A percentile compares a stretch with the other conserved stretches of the same genome.
Evolutionary conservation across 345 rosid species (phyloP).

Genomic region (Physaria fendleri): DNA sequence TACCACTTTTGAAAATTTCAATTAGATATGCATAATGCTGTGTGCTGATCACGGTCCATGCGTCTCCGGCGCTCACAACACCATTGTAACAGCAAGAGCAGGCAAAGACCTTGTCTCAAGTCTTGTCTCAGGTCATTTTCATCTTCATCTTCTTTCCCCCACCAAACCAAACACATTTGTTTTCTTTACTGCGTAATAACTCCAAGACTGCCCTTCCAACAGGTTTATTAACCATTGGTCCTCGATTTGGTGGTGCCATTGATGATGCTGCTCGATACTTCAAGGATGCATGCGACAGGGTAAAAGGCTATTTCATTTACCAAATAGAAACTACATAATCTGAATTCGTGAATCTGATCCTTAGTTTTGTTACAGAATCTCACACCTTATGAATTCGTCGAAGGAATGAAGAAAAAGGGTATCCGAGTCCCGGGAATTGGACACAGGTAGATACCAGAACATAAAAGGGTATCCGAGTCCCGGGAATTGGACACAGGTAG

Average conservation of each 20-base stretch:
- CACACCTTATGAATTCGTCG: conserved; percentile 91
- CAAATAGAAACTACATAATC: background rate
- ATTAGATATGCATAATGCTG: conserved; percentile 92
- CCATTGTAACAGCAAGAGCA: conserved; percentile 96
- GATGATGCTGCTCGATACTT: conserved; percentile 98
- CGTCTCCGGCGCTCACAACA: conserved; percentile 95
- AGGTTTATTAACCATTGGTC: conserved; percentile 97
- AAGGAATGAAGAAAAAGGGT: conserved; percentile 97
- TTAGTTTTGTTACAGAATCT: conserved; percentile 49
- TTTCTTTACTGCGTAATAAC: background rate
- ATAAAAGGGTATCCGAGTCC: conserved; percentile 94
- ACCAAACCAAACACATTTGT: background rate
- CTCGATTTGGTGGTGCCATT: conserved; percentile 98
- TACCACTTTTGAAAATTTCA: background rate
- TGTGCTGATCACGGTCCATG: conserved; percentile 99
- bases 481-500: conserved; percentile 97
- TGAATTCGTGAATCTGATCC: conserved; percentile 8
- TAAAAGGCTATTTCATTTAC: conserved; percentile 17
- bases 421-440: conserved; percentile 98
- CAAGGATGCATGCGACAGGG: conserved; percentile 92
- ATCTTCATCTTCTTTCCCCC: background rate
- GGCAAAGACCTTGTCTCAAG: conserved; percentile 99
- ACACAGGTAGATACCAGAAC: conserved; percentile 53
- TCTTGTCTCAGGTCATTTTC: conserved; percentile 85
- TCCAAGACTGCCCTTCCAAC: conserved; percentile 11